Evolutionary conservation across 2,329 filamentous ascomycete genomes (phyloP).

Genomic region (Penicillium janthinellum): DNA sequence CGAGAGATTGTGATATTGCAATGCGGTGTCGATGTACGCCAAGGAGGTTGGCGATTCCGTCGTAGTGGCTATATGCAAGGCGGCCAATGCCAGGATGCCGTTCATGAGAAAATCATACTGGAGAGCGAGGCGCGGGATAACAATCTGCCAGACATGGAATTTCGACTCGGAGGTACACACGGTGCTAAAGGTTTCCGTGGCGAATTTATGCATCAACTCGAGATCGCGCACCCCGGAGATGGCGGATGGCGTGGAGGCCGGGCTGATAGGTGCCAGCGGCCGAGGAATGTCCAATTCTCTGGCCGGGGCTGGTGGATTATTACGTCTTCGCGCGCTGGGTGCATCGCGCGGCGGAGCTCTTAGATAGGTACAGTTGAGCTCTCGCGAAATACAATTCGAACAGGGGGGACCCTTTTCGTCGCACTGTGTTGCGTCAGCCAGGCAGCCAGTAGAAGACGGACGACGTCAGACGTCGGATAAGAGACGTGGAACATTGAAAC

Average conservation of each 20-base stretch:
- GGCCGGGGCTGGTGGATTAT: slow-evolving; percentile 6
- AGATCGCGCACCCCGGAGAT: slow-evolving; percentile 43
- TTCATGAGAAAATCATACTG: slow-evolving; percentile 46
- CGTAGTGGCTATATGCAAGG: slow-evolving; percentile 43
- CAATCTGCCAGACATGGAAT: slow-evolving; percentile 42
- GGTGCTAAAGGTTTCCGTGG: slow-evolving; percentile 49
- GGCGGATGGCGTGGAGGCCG: slow-evolving; percentile 18
- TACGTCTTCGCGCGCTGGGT: slow-evolving; percentile 9
- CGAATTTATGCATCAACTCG: slow-evolving; percentile 57
- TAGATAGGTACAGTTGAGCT: slow-evolving; percentile 36
- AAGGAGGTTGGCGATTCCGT: slow-evolving; percentile 32
- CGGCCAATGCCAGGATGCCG: slow-evolving; percentile 44
- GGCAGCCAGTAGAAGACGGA: background rate
- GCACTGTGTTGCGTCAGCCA: slow-evolving; percentile 32
- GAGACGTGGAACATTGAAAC: background rate
- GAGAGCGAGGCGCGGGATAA: slow-evolving; percentile 45
- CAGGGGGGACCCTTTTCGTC: slow-evolving; percentile 45
- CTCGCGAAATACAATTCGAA: slow-evolving; percentile 40
- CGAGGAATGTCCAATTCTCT: slow-evolving; percentile 13
- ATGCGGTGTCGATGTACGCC: slow-evolving; percentile 40
- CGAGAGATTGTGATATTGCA: slow-evolving; percentile 40
- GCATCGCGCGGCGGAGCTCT: slow-evolving; percentile 24
- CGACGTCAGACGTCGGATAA: background rate
- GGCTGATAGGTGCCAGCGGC: slow-evolving; percentile 19
- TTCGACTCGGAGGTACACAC: slow-evolving; percentile 38